Evolutionary conservation across 2,329 filamentous ascomycete genomes (phyloP).

Genomic region (Fusarium sp.): DNA sequence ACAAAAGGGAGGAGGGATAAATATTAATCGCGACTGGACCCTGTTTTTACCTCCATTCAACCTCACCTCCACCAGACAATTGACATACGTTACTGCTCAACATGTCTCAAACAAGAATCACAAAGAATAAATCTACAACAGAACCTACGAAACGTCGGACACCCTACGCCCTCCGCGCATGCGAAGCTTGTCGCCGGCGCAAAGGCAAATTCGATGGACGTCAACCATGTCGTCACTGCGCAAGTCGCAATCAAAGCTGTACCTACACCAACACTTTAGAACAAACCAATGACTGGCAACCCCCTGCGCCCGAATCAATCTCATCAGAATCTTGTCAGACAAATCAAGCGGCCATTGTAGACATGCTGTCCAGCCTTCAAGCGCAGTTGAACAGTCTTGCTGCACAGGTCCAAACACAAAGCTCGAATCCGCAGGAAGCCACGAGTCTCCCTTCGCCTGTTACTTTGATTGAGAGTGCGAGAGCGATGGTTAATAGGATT

Average conservation of each 20-base stretch:
- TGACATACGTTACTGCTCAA: background rate
- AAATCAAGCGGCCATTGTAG: slow-evolving; percentile 22
- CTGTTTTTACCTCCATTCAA: background rate
- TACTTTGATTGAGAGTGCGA: background rate
- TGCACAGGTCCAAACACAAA: slow-evolving; percentile 18
- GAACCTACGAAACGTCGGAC: slow-evolving; percentile 15
- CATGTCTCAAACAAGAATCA: slow-evolving; percentile 18
- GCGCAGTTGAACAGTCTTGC: slow-evolving; percentile 23
- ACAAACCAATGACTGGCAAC: background rate
- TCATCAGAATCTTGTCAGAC: background rate
- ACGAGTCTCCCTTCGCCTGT: slow-evolving; percentile 10
- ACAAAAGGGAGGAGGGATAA: background rate
- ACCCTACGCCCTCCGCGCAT: slow-evolving; percentile 21
- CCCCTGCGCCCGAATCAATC: background rate
- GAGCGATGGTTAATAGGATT: background rate
- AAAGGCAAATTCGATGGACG: slow-evolving; percentile 28
- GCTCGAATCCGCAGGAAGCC: background rate
- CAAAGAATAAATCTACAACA: slow-evolving; percentile 6
- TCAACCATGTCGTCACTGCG: slow-evolving; percentile 16
- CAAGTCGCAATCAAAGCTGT: slow-evolving; percentile 5
- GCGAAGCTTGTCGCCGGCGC: slow-evolving; percentile 21
- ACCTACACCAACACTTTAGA: background rate
- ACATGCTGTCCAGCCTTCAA: slow-evolving; percentile 22
- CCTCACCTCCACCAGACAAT: too few relatives aligned
- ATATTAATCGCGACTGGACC: background rate